Conservation (phyloP, 352 stramenopile species). For the Globisporangium spiculum region DNA sequence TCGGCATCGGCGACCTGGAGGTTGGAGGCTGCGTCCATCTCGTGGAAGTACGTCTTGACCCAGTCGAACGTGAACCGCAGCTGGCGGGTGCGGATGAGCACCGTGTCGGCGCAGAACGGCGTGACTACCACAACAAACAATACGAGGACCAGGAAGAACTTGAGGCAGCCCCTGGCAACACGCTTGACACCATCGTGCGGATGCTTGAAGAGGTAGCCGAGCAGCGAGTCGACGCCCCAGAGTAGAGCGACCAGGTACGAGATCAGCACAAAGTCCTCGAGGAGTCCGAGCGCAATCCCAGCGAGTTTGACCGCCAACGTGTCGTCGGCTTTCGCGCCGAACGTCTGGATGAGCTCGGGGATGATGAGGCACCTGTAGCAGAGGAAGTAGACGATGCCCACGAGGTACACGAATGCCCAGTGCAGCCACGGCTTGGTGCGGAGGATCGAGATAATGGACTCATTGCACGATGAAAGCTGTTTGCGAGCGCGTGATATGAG, state of each 20-base stretch:
- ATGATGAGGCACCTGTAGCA: constrained; percentile 25
- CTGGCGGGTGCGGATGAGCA: constrained; percentile 32
- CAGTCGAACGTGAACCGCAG: constrained; percentile 50
- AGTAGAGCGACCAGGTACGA: constrained; percentile 28
- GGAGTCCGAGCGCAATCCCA: constrained; percentile 27
- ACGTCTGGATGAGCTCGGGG: constrained; percentile 24
- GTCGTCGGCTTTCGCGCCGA: constrained; percentile 21
- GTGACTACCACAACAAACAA: constrained; percentile 24
- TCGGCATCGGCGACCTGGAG: constrained; percentile 31
- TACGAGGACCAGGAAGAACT: constrained; percentile 29
- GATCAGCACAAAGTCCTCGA: constrained; percentile 39
- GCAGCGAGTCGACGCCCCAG: constrained; percentile 15
- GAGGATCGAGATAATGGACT: no score
- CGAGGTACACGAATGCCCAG: constrained; percentile 32
- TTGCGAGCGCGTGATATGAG: no score
- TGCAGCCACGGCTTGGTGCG: constrained; percentile 16
- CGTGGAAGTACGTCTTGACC: constrained; percentile 32
- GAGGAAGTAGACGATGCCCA: constrained; percentile 32
- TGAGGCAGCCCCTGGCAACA: neutral
- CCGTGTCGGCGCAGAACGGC: constrained; percentile 32
- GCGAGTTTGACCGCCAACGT: constrained; percentile 14
- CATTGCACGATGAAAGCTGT: no score
- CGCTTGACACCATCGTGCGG: constrained; percentile 6
- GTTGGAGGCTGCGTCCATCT: constrained; percentile 24
- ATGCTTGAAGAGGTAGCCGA: no score